Evolutionary conservation across 2,329 filamentous ascomycete species (phyloP).

Genomic region (Hymenoscyphus scutula): DNA sequence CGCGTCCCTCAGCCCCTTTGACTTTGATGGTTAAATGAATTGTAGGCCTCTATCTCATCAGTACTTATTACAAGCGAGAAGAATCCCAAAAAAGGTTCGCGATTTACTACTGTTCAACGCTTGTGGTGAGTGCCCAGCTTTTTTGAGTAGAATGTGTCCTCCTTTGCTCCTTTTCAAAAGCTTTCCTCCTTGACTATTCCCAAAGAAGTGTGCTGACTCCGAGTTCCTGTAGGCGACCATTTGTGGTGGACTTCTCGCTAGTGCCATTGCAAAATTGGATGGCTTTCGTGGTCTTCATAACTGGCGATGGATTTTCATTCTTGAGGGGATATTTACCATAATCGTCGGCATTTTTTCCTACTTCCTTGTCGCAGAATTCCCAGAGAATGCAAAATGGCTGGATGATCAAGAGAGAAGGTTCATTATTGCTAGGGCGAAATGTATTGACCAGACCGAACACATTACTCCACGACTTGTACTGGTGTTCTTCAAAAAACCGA

Average conservation of each 20-base stretch:
- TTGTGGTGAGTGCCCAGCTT: too few relatives aligned
- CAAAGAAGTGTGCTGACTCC: too few relatives aligned
- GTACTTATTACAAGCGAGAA: constrained; percentile 66
- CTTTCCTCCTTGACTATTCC: too few relatives aligned
- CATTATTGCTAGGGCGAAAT: constrained; percentile 64
- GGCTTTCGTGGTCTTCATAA: constrained; percentile 47
- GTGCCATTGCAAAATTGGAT: constrained; percentile 60
- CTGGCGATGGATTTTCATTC: constrained; percentile 71
- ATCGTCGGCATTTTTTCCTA: constrained; percentile 58
- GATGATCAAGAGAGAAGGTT: constrained; percentile 62
- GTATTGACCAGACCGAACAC: constrained; percentile 66
- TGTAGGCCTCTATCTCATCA: constrained; percentile 42
- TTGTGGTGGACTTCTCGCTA: constrained; percentile 66
- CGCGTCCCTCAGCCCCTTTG: constrained; percentile 36
- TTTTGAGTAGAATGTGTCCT: too few relatives aligned
- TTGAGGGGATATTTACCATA: constrained; percentile 64
- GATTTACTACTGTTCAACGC: constrained; percentile 69
- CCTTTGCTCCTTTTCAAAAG: too few relatives aligned
- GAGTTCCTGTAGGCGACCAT: too few relatives aligned
- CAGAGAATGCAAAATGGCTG: constrained; percentile 66
- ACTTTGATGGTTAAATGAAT: constrained; percentile 40
- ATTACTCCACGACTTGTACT: constrained; percentile 55
- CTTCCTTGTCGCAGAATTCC: constrained; percentile 66
- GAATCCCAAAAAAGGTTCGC: constrained; percentile 66
- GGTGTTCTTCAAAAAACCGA: constrained; percentile 37